These are phyloP conservation scores for Backusella luteola DNA, from an alignment of 192 early-diverging fungal genomes.

Conservation along the genomic window DNA sequence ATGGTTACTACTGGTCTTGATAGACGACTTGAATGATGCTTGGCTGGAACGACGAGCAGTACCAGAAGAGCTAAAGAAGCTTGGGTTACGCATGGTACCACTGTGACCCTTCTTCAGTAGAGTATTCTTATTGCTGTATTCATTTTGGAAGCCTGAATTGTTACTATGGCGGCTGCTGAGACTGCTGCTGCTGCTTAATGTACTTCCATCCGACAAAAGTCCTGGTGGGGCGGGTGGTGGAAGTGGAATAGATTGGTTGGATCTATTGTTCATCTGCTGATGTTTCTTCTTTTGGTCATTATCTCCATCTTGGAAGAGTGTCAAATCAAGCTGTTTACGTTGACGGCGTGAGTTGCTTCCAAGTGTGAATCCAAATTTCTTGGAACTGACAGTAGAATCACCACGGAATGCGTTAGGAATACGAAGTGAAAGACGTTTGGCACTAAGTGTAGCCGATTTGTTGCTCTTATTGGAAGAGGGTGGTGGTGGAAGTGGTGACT, in stretches of 20 bases:
- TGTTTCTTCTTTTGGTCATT: not conserved
- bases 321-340: conserved; percentile 28
- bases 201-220: conserved; percentile 22
- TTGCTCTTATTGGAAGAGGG: not conserved
- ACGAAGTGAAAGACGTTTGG: conserved; percentile 24
- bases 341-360: conserved; percentile 12
- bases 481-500: not conserved
- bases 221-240: conserved; percentile 6
- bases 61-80: not conserved
- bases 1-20: conserved; percentile 7
- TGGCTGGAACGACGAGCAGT: conserved; percentile 15
- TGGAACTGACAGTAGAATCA: conserved; percentile 1
- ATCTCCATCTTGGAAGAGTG: conserved; percentile 14
- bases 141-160: conserved; percentile 3
- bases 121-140: not conserved
- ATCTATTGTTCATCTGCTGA: not conserved
- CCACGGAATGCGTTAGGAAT: conserved; percentile 21
- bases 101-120: not conserved
- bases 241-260: not conserved
- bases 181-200: conserved; percentile 25
- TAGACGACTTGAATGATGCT: conserved; percentile 19
- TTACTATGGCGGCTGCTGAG: not conserved
- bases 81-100: not conserved
- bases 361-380: conserved; percentile 24
- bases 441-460: not conserved